Evolutionary conservation across 2,329 filamentous ascomycete species (phyloP).

Genomic region (Epichloe gansuensis): DNA sequence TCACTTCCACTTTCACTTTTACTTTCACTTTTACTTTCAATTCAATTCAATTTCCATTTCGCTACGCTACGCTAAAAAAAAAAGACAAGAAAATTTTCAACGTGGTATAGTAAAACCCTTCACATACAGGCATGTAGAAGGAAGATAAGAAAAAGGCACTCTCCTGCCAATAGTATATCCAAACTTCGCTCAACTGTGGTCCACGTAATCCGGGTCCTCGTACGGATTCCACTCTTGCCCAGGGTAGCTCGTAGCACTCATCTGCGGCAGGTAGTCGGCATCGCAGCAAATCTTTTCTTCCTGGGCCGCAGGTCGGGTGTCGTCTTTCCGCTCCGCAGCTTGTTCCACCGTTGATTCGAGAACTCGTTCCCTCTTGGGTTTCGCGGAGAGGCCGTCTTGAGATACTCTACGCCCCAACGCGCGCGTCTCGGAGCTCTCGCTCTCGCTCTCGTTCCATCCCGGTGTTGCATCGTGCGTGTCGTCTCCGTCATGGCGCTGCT

Average conservation of each 20-base stretch:
- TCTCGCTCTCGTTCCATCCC: not conserved
- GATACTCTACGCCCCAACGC: conserved; percentile 1
- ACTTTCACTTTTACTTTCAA: too few species aligned
- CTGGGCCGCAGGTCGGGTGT: conserved; percentile 29
- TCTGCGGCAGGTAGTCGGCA: conserved; percentile 32
- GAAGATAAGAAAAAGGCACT: conserved; percentile 47
- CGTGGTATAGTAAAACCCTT: not conserved
- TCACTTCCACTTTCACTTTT: too few species aligned
- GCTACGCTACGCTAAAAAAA: not conserved
- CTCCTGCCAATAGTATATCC: conserved; percentile 3
- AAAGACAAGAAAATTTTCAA: not conserved
- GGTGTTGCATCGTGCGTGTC: conserved; percentile 25
- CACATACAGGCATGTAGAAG: conserved; percentile 26
- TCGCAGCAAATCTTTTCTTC: conserved; percentile 42
- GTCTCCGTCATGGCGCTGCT: conserved; percentile 12
- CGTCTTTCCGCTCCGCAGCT: conserved; percentile 27
- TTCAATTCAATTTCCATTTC: too few species aligned
- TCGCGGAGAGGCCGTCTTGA: not conserved
- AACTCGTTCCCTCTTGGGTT: not conserved
- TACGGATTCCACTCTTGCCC: conserved; percentile 60
- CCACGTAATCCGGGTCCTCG: conserved; percentile 19
- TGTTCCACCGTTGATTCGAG: conserved; percentile 4
- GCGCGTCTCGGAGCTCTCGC: not conserved
- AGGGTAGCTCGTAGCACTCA: conserved; percentile 57
- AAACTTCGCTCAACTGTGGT: conserved; percentile 10